Base-by-base conservation (phyloP, 495 filamentous ascomycete species). In the Platismatia glauca region DNA sequence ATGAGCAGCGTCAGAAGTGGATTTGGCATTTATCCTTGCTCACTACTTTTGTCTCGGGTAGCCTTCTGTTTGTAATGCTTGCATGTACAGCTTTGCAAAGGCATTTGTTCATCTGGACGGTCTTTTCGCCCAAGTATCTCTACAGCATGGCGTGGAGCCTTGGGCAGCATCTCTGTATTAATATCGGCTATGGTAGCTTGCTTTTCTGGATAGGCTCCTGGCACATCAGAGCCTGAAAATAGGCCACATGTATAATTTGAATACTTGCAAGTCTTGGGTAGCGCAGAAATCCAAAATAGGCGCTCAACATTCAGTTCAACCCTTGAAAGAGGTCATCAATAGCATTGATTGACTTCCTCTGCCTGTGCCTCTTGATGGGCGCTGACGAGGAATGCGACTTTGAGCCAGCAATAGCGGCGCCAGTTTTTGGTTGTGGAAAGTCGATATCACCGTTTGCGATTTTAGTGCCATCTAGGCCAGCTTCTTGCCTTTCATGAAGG, bases 101-200 rank as follows among this genome's bases (percentile, higher is more conserved):
- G 50, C 95, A 99, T 78, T 75, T 99, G 64, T 99, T 99, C 74
- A 89, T 99, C 60, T 99, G 95, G 95, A 97, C 91, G 0, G 95
- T 99, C 35, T 99, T 99, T 74, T 91, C 87, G 58, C 95, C 95
- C 6, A 99, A 97, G 74, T 99, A 90, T 75, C 73, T 99, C 66
- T 97, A 94, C 72, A 86, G 82, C 57, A 85, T 95, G 75, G 91
- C 86, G 24, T 99, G 95, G 95, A 84, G 82, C 66, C 63, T 89
- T 57, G 86, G 81, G n/a, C 86, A 87, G 73, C 92, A 98, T 82
- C 69, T 92, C 59, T 71, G 76, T 55, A 79, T 92, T 48, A 90
- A 89, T 72, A 63, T 88, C 24, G 77, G 75, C 12, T 67, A 85
- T 48, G 81, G 81, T 16, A 75, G 81, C 65, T 37, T 84, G 67